A percentile compares a stretch with the other conserved stretches of the same genome.
These are phyloP conservation scores for Salix caprea DNA, from an alignment of 345 rosid genomes.

Conservation along the genomic window DNA sequence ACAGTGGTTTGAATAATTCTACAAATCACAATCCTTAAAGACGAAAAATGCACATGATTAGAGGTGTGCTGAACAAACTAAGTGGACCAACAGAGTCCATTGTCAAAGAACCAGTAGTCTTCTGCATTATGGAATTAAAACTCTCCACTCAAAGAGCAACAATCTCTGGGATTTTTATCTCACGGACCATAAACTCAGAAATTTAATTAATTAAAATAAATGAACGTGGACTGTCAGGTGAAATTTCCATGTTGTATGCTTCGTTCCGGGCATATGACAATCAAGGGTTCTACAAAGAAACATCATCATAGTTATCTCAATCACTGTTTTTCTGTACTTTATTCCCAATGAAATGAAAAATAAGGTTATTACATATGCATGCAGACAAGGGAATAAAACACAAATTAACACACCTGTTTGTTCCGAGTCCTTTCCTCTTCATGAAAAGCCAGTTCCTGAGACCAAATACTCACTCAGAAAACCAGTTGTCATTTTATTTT, in stretches of 20 bases:
- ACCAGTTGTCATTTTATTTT: not conserved
- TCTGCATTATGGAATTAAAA: not conserved
- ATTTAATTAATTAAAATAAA: not conserved
- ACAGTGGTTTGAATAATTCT: not conserved
- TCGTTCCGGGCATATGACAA: not conserved
- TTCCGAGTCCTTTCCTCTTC: conserved; percentile 83
- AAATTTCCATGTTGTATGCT: not conserved
- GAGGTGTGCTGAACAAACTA: not conserved
- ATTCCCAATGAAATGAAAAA: not conserved
- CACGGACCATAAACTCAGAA: conserved; percentile 1
- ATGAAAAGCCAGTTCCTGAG: conserved; percentile 77
- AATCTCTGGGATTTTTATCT: not conserved
- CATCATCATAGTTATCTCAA: conserved; percentile 5
- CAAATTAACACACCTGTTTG: conserved; percentile 56
- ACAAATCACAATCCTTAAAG: not conserved
- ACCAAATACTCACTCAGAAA: conserved; percentile 11
- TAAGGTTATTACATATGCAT: not conserved
- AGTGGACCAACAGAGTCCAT: not conserved
- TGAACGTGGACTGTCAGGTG: not conserved
- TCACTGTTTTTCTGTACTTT: conserved; percentile 4
- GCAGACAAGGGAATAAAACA: conserved; percentile 8
- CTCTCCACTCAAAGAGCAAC: not conserved
- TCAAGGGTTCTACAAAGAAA: not conserved
- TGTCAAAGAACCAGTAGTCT: not conserved
- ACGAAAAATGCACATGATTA: not conserved